Base-by-base conservation (phyloP, 805 yeast species). In the Cyberlindnera lachancei region DNA sequence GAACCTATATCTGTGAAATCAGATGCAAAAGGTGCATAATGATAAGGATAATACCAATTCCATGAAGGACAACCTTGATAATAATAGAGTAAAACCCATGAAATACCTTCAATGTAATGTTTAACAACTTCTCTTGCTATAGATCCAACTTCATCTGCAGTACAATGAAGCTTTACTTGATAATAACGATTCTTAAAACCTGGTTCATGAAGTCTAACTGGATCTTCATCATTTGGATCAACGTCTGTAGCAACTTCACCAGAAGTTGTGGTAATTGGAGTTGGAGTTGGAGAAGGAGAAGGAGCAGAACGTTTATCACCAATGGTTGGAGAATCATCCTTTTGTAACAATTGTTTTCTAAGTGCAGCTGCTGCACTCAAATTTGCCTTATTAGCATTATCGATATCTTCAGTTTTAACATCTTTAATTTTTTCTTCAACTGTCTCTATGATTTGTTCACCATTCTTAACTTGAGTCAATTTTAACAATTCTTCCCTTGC, bases 21-120 rank as follows among this genome's bases (percentile, higher is more conserved):
- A 6, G 79, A 70, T 0, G 96, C 97, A 66, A 92, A 88, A 15
- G 99, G 99, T 0, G 98, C 97, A 61, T 92, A 94, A 53, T 92
- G 97, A 54, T 79, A 90, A 0, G 97, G 98, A 49, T 80, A 92
- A 56, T 75, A 92, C 98, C 98, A 92, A 34, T 79, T 79, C 99
- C 99, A 92, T 0, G 97, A 90, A 0, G 95, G 95, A 60, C 97
- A 90, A 3, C 96, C 97, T 58, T 92, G 97, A 56, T 85, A 90
- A 59, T 92, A 92, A 56, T 92, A 92, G 33, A 85, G 59, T 42
- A 92, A 64, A 2, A 80, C 95, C 99, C 99, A 92, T n/a, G 95
- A 76, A 4, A 92, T 82, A 40, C 99, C 99, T 56, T 90, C 96
- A 34, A 92, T 70, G 51, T 92, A 92, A 30, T 76, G 70, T 34